These are phyloP conservation scores for Sophora flavescens DNA, from an alignment of 306 rosid species.

Conservation along the genomic window DNA sequence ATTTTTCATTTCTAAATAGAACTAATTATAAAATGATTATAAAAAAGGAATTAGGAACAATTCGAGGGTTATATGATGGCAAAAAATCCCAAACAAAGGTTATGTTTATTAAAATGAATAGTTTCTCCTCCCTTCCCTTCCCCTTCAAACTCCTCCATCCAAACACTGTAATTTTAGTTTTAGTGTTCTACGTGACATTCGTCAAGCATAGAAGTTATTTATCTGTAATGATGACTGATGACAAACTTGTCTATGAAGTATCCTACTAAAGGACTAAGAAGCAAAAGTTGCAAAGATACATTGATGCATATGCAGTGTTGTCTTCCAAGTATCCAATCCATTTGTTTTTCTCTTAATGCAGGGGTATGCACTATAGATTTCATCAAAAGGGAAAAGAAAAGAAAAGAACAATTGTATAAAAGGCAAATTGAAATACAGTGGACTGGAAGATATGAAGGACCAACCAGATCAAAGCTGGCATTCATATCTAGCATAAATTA, in stretches of 20 bases:
- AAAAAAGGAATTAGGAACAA: not conserved
- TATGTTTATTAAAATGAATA: too few species aligned
- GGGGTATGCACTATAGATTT: not conserved
- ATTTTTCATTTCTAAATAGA: too few species aligned
- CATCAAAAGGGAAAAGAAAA: not conserved
- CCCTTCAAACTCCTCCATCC: not conserved
- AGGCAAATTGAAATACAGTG: not conserved
- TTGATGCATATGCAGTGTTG: not conserved
- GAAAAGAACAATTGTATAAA: not conserved
- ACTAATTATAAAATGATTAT: too few species aligned
- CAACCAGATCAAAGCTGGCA: not conserved
- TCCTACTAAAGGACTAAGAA: slow-evolving; percentile 4
- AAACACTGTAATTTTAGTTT: not conserved
- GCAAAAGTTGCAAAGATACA: not conserved
- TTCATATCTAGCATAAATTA: not conserved
- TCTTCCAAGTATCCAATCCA: not conserved
- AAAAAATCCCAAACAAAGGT: not conserved
- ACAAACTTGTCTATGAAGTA: not conserved
- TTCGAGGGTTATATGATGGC: not conserved
- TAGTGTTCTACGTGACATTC: not conserved
- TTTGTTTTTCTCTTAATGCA: not conserved
- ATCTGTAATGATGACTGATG: not conserved
- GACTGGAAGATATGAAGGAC: not conserved
- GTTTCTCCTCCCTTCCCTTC: not conserved
- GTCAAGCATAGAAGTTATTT: not conserved